Percentiles rank a stretch among this genome's conserved stretches.
These are phyloP conservation scores for Eimeria praecox DNA, from an alignment of 169 alveolate species.

Conservation along the genomic window DNA sequence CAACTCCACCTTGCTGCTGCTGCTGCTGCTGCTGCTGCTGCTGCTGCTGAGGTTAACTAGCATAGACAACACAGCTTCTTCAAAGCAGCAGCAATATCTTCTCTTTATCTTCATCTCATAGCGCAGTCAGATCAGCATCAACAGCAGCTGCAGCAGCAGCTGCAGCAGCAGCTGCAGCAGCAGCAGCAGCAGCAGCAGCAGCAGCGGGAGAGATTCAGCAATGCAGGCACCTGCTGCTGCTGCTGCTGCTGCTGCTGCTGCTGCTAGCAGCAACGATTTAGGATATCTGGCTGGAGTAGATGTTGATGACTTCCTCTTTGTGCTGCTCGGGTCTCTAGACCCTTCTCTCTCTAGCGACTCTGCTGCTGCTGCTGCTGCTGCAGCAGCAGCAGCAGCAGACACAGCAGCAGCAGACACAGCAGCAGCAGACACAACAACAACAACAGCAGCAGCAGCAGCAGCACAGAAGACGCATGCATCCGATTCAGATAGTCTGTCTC, in stretches of 20 bases:
- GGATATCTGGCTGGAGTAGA: slow-evolving; percentile 27
- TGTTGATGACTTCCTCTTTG: slow-evolving; percentile 47
- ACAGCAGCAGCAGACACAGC: not conserved
- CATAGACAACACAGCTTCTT: not conserved
- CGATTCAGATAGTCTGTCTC: not conserved
- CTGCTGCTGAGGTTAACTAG: too few relatives aligned
- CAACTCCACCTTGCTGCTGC: too few relatives aligned
- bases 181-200: slow-evolving; percentile 9
- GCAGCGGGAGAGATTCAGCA: not conserved
- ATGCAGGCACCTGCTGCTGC: not conserved
- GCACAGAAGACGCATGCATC: not conserved
- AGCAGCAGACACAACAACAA: not conserved
- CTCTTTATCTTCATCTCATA: not conserved
- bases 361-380: slow-evolving; percentile 48
- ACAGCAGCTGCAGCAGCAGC: slow-evolving; percentile 2
- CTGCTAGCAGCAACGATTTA: not conserved
- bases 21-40: too few relatives aligned
- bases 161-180: slow-evolving; percentile 31
- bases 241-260: not conserved
- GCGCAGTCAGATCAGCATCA: not conserved
- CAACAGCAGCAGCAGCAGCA: not conserved
- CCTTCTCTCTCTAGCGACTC: not conserved
- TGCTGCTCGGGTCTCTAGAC: slow-evolving; percentile 11
- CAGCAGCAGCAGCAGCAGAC: slow-evolving; percentile 11
- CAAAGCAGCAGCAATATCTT: not conserved